phyloP scores from a whole-genome alignment of 345 rosid genomes.

The Eucalyptus sp. region DNA sequence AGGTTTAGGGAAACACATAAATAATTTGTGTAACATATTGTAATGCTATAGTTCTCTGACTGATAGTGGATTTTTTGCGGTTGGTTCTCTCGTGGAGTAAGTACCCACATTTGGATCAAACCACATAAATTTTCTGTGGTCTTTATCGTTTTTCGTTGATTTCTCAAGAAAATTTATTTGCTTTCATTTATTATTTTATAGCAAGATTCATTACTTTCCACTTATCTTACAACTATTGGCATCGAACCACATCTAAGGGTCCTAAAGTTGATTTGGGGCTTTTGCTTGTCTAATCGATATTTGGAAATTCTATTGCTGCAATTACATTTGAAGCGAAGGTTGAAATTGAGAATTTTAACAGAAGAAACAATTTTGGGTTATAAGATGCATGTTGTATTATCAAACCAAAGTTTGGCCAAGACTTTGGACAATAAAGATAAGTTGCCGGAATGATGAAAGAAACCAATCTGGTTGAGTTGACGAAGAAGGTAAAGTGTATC shows the following conservation, averaged over 20 bases:
- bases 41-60: neutral
- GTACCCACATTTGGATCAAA: rapidly evolving
- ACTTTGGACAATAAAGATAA: neutral
- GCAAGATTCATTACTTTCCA: neutral
- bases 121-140: rapidly evolving
- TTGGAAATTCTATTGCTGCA: neutral
- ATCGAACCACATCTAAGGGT: neutral
- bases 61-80: rapidly evolving
- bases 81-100: neutral
- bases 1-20: neutral
- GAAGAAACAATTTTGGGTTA: neutral
- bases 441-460: neutral
- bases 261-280: neutral
- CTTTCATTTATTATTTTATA: neutral
- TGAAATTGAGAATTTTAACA: neutral
- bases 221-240: neutral
- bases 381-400: neutral
- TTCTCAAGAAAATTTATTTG: neutral
- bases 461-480: neutral
- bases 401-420: neutral
- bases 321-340: neutral
- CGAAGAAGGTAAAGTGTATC: neutral
- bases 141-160: neutral
- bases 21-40: neutral
- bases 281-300: neutral